A percentile compares a stretch with the other conserved stretches of the same genome.
phyloP scores from a whole-genome alignment of 2,329 filamentous ascomycete genomes.

The Ceratocystis huliohia region DNA sequence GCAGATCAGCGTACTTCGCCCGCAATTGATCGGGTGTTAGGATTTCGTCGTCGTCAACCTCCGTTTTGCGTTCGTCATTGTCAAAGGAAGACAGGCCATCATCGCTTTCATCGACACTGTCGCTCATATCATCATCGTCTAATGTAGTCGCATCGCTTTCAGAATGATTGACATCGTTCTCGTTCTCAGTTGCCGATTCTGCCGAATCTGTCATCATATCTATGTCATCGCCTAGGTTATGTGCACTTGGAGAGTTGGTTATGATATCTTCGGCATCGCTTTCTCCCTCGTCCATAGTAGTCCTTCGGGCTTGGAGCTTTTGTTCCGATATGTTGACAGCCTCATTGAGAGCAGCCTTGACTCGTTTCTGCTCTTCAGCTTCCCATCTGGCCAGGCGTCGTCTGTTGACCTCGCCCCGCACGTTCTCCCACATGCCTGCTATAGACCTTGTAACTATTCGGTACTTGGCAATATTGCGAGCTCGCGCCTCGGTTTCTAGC shows the following conservation, averaged over 20 bases:
- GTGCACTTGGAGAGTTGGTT: neutral
- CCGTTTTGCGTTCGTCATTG: constrained; percentile 46
- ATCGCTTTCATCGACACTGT: constrained; percentile 31
- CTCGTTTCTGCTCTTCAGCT: constrained; percentile 49
- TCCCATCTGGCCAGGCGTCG: constrained; percentile 50
- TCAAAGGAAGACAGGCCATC: constrained; percentile 50
- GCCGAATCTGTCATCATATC: constrained; percentile 29
- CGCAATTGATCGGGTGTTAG: constrained; percentile 57
- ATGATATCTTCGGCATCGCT: constrained; percentile 31
- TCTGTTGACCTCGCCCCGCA: constrained; percentile 48
- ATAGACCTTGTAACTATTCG: constrained; percentile 53
- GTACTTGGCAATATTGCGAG: constrained; percentile 55
- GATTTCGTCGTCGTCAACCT: constrained; percentile 46
- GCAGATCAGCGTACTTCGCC: constrained; percentile 55
- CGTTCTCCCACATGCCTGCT: constrained; percentile 51
- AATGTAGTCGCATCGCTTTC: constrained; percentile 21
- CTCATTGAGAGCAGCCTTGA: constrained; percentile 57
- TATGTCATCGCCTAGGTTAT: constrained; percentile 30
- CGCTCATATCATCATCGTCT: constrained; percentile 31
- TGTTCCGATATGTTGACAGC: constrained; percentile 60
- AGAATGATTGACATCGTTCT: constrained; percentile 14
- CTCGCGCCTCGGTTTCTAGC: constrained; percentile 62
- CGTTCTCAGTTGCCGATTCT: constrained; percentile 26
- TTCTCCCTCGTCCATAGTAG: constrained; percentile 37
- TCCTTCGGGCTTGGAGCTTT: constrained; percentile 47